Base-by-base conservation (phyloP, 257 asterid species). In the Fraxinus americana region DNA sequence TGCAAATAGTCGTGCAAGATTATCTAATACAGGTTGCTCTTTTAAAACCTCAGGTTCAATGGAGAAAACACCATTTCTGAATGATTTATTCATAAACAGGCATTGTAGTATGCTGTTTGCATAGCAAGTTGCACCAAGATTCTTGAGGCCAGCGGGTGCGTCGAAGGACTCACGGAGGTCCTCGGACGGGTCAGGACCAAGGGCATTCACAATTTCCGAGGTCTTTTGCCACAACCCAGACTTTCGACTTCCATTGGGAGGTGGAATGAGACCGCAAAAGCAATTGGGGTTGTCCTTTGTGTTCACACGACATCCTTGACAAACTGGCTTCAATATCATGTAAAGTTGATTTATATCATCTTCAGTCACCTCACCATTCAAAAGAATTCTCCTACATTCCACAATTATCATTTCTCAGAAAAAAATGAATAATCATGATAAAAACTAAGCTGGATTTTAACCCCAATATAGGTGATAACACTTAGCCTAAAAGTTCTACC, bases 41-140 rank as follows among this genome's bases (percentile, higher is more conserved):
- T 70, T 89, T 75, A 93, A 82, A 78, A 93, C 90, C 78, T 88
- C 94, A 50, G 91, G 92, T 78, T 93, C 99, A 77, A 96, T 90
- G 43, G 93, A 88, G 86, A 93, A 89, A 81, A 96, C 94, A 65
- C 98, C 98, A 67, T 89, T 93, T 83, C 98, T 89, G 74, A 96
- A 93, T 36, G 98, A 80, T 80, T 89, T 89, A 80, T 93, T 90
- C 99, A 93, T 95, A 84, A 89, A 95, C 54, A 95, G 83, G 82
- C 95, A 95, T 76, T 95, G 99, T 75, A 95, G 89, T 71, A 95
- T 95, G 87, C 99, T 95, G 83, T 95, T 95, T 54, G 99, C 99
- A 86, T 95, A 95, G 91, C 99, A 95, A 78, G 99, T 95, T 7
- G 99, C 99, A 43, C 99, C 99, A 74, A 95, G 90, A 88, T 95